Percentiles rank a stretch among this genome's conserved stretches.
phyloP scores from a whole-genome alignment of 768 basidiomycete species.

The Tulasnella sp. region DNA sequence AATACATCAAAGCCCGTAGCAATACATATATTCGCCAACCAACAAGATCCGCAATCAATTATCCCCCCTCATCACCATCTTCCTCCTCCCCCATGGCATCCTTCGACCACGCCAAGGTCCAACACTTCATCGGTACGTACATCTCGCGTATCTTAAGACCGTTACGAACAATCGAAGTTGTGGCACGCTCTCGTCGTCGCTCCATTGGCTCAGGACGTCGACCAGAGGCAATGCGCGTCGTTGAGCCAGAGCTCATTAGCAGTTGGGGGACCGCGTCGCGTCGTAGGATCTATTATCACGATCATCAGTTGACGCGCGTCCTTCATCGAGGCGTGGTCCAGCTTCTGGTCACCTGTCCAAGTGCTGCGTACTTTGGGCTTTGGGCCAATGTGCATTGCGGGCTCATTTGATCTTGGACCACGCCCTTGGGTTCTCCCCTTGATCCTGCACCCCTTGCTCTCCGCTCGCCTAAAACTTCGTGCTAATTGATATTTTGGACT shows the following conservation, averaged over 20 bases:
- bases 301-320: background rate
- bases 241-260: constrained; percentile 4
- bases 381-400: background rate
- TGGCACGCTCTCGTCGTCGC: too few species aligned
- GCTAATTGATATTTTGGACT: background rate
- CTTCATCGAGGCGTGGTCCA: too few species aligned
- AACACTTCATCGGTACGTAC: constrained; percentile 50
- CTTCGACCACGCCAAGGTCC: constrained; percentile 47
- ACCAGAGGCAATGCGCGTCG: too few species aligned
- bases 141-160: background rate
- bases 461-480: background rate
- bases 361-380: too few species aligned
- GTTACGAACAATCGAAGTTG: too few species aligned
- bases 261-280: constrained; percentile 2
- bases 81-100: constrained; percentile 15
- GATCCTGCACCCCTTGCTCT: too few species aligned
- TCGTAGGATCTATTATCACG: too few species aligned
- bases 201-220: too few species aligned
- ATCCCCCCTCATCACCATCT: background rate
- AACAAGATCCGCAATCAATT: too few species aligned
- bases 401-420: background rate
- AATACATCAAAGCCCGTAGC: background rate
- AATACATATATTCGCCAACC: background rate
- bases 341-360: background rate
- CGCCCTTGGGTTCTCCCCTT: background rate